Evolutionary conservation across 306 rosid species (phyloP).

Genomic region (Styphnolobium japonicum): DNA sequence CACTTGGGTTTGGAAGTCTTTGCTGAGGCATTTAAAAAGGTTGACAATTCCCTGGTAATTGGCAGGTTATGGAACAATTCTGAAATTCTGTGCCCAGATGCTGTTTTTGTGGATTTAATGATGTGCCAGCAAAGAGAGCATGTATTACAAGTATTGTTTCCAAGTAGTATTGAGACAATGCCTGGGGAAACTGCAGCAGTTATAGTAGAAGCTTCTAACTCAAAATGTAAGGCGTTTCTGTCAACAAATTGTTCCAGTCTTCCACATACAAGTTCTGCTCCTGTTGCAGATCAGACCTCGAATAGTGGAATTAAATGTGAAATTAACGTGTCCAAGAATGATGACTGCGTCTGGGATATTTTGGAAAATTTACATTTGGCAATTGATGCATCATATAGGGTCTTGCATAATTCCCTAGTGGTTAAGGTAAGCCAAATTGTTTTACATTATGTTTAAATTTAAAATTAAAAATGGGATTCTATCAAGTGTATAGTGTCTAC

Average conservation of each 20-base stretch:
- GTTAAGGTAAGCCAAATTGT: constrained; percentile 24
- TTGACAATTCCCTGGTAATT: constrained; percentile 39
- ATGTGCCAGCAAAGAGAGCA: constrained; percentile 13
- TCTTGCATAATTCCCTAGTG: background rate
- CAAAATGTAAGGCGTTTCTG: background rate
- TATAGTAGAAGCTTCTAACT: background rate
- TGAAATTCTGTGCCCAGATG: constrained; percentile 30
- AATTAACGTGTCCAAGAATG: background rate
- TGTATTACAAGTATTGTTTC: constrained; percentile 30
- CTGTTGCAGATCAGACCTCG: background rate
- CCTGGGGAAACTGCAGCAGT: background rate
- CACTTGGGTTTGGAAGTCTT: background rate
- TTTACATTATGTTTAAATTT: background rate
- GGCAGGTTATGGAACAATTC: constrained; percentile 10
- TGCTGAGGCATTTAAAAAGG: constrained; percentile 32
- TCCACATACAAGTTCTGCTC: background rate
- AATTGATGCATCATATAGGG: background rate
- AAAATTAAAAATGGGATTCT: background rate
- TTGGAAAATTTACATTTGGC: background rate
- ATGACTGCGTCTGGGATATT: constrained; percentile 21
- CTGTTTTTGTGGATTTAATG: constrained; percentile 38
- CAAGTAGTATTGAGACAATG: background rate
- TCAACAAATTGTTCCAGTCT: background rate
- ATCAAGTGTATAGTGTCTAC: background rate
- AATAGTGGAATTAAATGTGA: background rate